Conservation (phyloP, 1,139 yeast species). For the Pichia sp. region DNA sequence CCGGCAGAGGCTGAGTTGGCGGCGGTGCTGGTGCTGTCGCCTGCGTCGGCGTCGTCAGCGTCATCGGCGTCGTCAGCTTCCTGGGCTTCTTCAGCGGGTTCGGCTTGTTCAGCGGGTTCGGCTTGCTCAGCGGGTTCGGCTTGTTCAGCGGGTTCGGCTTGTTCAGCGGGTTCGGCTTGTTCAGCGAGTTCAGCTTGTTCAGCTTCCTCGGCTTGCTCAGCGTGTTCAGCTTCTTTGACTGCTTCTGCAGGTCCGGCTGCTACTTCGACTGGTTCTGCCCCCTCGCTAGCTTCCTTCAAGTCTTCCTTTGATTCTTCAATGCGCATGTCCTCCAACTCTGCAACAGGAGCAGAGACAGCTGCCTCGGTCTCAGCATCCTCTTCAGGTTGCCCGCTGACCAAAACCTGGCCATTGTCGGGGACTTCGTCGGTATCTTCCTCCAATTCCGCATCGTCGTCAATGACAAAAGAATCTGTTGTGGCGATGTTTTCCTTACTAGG, state of each 20-base stretch:
- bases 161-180: too few species aligned
- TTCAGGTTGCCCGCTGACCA: not conserved
- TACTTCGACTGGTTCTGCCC: too few species aligned
- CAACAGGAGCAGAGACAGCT: conserved; percentile 1
- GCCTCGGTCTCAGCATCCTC: not conserved
- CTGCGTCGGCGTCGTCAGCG: not conserved
- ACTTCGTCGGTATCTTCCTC: conserved; percentile 3
- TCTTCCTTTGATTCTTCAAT: conserved; percentile 10
- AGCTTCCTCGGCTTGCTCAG: not conserved
- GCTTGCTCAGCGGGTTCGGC: too few species aligned
- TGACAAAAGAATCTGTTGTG: conserved; percentile 26
- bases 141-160: conserved; percentile 5
- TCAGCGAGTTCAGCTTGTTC: conserved; percentile 6
- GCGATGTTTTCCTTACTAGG: conserved; percentile 19
- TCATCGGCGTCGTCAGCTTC: conserved; percentile 4
- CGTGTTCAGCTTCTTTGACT: conserved; percentile 8
- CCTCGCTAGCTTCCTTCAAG: not conserved
- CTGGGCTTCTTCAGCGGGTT: not conserved
- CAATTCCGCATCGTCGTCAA: conserved; percentile 26
- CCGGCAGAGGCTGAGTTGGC: not conserved
- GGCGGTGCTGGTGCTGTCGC: not conserved
- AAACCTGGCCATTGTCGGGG: conserved; percentile 2
- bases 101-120: not conserved
- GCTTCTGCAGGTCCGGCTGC: conserved; percentile 2
- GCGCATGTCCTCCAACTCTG: conserved; percentile 2